Base-by-base conservation (phyloP, 1,139 yeast genomes). In the Protomyces inundatus region DNA sequence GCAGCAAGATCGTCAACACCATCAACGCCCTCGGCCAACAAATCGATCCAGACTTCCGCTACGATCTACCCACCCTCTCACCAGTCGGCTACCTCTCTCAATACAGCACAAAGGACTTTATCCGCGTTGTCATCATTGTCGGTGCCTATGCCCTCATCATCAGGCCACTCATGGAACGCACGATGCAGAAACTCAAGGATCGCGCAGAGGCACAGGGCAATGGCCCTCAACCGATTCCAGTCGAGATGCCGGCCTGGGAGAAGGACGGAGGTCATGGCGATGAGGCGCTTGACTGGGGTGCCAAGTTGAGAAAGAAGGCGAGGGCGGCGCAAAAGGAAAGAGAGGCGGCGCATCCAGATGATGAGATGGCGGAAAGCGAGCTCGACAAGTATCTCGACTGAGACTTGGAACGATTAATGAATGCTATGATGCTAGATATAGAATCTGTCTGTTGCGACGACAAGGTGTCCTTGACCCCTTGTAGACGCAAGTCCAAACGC, bases 141-240 rank as follows among this genome's bases (percentile, higher is more conserved):
- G 62, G 62, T 9, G 62, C 62, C 3, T 58, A 58, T 36, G 62
- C 56, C 16, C 56, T 58, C 45, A 58, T 58, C 55, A 52, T 58
- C 6, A 50, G 62, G 14, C 62, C 62, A 3, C 48, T 58, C 42
- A 34, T 52, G 53, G 62, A 58, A 35, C 53, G 54, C 35, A 55
- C 52, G 7, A 58, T 58, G 62, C 53, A 52, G 32, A 58, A 58
- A 34, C 56, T 58, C 32, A 51, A 48, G 14, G 62, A 58, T 14
- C 48, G 61, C 6, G 62, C 55, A 7, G 45, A 46, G 5, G 56
- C 42, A n/a, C n/a, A 52, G 34, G 62, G 62, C 3, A 37, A 58
- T 10, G 62, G 62, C 4, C 62, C 62, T 9, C 62, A 58, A 16
- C 62, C 62, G n/a, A 58, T 58, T 30, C 62, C 62, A 4, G 54